Percentiles rank a stretch among this genome's conserved stretches.
Conservation (phyloP, 805 yeast species). For the Saccharomycopsis amapae region DNA sequence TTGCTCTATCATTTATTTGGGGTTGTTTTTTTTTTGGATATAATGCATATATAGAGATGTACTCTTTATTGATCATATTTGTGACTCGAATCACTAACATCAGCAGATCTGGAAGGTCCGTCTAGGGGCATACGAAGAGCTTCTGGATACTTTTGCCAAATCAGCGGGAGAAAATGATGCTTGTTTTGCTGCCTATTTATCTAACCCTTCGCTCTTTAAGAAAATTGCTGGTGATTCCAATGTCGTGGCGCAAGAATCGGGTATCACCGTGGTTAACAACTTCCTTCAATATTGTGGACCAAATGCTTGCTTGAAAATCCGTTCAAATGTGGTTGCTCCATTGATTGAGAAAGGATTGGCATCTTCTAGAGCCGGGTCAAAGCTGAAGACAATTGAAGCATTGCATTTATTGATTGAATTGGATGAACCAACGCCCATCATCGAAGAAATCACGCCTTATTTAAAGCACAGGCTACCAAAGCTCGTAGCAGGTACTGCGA, state of each 20-base stretch:
- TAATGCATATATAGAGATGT: too few species aligned
- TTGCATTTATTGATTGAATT: slow-evolving; percentile 57
- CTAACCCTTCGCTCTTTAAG: slow-evolving; percentile 48
- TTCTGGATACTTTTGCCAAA: slow-evolving; percentile 42
- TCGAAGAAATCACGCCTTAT: slow-evolving; percentile 61
- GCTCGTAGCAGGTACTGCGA: slow-evolving; percentile 59
- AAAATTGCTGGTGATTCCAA: slow-evolving; percentile 67
- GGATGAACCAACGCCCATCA: slow-evolving; percentile 55
- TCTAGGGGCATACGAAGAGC: slow-evolving; percentile 67
- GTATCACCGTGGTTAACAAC: slow-evolving; percentile 47
- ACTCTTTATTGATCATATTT: not conserved
- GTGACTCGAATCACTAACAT: slow-evolving; percentile 9
- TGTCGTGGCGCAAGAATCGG: slow-evolving; percentile 89
- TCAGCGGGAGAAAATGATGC: slow-evolving; percentile 51
- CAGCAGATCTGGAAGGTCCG: slow-evolving; percentile 79
- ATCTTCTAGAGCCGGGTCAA: slow-evolving; percentile 70
- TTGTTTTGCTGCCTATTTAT: slow-evolving; percentile 43
- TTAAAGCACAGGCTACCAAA: slow-evolving; percentile 66
- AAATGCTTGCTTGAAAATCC: slow-evolving; percentile 34
- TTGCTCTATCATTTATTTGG: not conserved
- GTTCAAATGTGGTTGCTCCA: slow-evolving; percentile 37
- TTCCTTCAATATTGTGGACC: slow-evolving; percentile 53
- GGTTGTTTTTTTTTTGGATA: not conserved
- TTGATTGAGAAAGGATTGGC: slow-evolving; percentile 78
- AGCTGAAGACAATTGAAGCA: slow-evolving; percentile 55